Evolutionary conservation across 176 grass and related monocot genomes (phyloP).

Genomic region (Oryza nivara): DNA sequence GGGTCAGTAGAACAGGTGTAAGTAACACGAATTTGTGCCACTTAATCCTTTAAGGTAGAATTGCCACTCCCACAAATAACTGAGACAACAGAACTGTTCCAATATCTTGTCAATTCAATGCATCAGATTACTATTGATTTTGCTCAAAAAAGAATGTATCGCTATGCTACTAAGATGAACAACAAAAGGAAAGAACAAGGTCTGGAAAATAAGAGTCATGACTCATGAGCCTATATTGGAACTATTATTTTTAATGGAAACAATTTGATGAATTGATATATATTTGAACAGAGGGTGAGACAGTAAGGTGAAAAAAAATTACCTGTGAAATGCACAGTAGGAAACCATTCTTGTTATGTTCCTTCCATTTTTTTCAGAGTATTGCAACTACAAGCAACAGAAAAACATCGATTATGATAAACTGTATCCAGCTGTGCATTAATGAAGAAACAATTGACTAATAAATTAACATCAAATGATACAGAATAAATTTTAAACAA

Average conservation of each 20-base stretch:
- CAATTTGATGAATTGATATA: neutral
- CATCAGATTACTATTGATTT: neutral
- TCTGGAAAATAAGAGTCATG: neutral
- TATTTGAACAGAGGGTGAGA: constrained; percentile 25
- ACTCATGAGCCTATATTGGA: constrained; percentile 1
- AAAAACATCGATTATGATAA: constrained; percentile 30
- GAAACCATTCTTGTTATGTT: constrained; percentile 74
- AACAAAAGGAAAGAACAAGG: neutral
- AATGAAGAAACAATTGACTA: neutral
- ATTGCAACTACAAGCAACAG: constrained; percentile 72
- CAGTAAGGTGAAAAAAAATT: constrained; percentile 30
- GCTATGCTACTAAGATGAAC: neutral
- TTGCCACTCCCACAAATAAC: constrained; percentile 33
- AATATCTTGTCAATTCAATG: constrained; percentile 2
- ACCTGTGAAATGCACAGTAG: constrained; percentile 90
- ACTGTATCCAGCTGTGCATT: neutral
- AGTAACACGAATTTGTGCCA: constrained; percentile 19
- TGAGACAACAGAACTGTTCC: constrained; percentile 4
- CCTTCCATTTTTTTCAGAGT: constrained; percentile 63
- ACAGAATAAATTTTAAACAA: neutral
- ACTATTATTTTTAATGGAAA: constrained; percentile 21
- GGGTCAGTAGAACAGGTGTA: neutral
- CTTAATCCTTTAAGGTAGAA: too few relatives aligned
- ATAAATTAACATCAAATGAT: constrained; percentile 16
- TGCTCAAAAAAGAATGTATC: constrained; percentile 7